Percentiles rank a stretch among this genome's conserved stretches.
Evolutionary conservation across 2,329 filamentous ascomycete species (phyloP).

Genomic region (Teratosphaeria epicoccoides): DNA sequence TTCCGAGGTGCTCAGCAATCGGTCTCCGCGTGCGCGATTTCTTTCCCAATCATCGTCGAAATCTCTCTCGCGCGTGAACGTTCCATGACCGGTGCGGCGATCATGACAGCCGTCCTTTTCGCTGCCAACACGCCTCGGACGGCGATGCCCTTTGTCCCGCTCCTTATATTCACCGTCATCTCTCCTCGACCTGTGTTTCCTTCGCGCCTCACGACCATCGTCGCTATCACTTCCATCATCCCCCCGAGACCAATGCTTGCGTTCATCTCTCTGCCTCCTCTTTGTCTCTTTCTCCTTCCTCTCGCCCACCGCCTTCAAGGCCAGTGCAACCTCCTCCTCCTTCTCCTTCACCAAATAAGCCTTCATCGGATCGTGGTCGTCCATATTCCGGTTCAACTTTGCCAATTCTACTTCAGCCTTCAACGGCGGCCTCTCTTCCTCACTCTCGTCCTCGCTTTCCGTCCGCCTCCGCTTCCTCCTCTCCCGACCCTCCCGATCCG

Average conservation of each 20-base stretch:
- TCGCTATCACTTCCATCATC: conserved; percentile 12
- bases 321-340: conserved; percentile 72
- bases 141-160: background rate
- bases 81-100: background rate
- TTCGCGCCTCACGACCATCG: conserved; percentile 6
- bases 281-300: conserved; percentile 30
- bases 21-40: background rate
- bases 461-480: conserved; percentile 35
- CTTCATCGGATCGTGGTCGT: conserved; percentile 98
- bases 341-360: conserved; percentile 81
- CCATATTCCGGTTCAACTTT: conserved; percentile 58
- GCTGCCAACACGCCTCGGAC: background rate
- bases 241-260: conserved; percentile 24
- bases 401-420: conserved; percentile 74
- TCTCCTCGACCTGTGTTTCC: background rate
- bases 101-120: background rate
- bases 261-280: conserved; percentile 40
- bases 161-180: background rate
- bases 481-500: conserved; percentile 28
- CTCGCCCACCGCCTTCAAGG: conserved; percentile 46
- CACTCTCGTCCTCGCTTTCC: conserved; percentile 33
- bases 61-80: background rate
- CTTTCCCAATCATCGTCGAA: background rate
- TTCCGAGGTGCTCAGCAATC: background rate
- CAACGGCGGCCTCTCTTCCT: conserved; percentile 49